phyloP scores from a whole-genome alignment of 2,329 filamentous ascomycete species.

The Scedosporium minutisporum region DNA sequence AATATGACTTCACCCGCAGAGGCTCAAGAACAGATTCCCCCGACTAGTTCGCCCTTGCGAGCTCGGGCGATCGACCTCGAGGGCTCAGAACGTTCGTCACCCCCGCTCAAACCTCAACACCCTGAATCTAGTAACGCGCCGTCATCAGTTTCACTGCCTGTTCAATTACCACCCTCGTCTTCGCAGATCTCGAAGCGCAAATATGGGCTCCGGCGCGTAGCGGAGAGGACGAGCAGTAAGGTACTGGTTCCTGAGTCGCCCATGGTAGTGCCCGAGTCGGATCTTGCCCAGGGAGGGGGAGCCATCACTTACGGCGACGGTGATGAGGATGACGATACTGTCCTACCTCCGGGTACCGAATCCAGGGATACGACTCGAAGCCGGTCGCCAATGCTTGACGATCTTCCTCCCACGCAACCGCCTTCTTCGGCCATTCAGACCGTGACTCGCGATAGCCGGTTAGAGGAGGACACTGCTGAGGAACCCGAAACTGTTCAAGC shows the following conservation, averaged over 20 bases:
- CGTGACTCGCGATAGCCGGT: background rate
- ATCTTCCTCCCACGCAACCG: background rate
- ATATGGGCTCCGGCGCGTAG: background rate
- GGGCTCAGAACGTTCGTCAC: background rate
- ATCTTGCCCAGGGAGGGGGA: background rate
- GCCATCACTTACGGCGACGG: background rate
- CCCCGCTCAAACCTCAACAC: background rate
- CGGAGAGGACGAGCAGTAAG: background rate
- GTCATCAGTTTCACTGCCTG: background rate
- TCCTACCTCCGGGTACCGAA: background rate
- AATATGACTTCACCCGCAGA: background rate
- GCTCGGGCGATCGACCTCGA: background rate
- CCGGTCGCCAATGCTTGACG: background rate
- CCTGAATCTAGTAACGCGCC: background rate
- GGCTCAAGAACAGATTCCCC: background rate
- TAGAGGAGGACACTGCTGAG: background rate
- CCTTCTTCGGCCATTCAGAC: background rate
- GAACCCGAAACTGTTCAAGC: background rate
- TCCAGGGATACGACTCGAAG: background rate
- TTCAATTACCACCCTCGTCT: slow-evolving; percentile 1
- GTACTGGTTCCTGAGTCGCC: background rate
- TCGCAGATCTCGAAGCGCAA: background rate
- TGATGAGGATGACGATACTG: background rate
- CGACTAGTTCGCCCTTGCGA: background rate
- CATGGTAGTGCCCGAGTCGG: slow-evolving; percentile 3